Percentiles rank a stretch among this genome's conserved stretches.
phyloP scores from a whole-genome alignment of 2,329 filamentous ascomycete species.

The Pestalotiopsis sp. region DNA sequence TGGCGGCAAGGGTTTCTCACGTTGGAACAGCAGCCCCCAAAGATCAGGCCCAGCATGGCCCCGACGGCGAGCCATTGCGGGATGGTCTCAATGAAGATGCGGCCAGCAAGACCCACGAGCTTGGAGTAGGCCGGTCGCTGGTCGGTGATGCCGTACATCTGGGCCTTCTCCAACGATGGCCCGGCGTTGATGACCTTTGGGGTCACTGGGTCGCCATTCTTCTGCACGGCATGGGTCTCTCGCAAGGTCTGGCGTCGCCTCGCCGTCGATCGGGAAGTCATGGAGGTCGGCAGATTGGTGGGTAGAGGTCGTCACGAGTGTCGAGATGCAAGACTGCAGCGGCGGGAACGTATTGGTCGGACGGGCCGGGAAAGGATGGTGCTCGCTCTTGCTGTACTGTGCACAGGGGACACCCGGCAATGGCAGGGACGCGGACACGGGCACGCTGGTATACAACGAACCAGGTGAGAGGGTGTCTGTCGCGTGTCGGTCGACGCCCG shows the following conservation, averaged over 20 bases:
- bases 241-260: constrained; percentile 48
- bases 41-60: constrained; percentile 81
- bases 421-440: neutral
- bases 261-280: constrained; percentile 43
- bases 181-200: constrained; percentile 58
- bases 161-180: constrained; percentile 56
- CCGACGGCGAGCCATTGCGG: constrained; percentile 65
- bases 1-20: constrained; percentile 49
- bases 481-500: neutral
- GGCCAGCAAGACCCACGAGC: constrained; percentile 52
- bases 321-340: constrained; percentile 14
- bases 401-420: neutral
- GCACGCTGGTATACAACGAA: neutral
- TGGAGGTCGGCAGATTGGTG: constrained; percentile 26
- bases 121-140: constrained; percentile 51
- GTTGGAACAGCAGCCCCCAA: constrained; percentile 94
- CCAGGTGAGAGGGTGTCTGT: neutral
- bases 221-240: constrained; percentile 45
- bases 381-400: neutral
- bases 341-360: neutral
- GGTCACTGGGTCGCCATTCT: constrained; percentile 39
- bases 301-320: constrained; percentile 25
- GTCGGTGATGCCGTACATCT: constrained; percentile 58
- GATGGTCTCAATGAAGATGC: constrained; percentile 60
- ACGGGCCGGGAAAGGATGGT: neutral